Base-by-base conservation (phyloP, 2,329 filamentous ascomycete genomes). In the Alternaria conjuncta region DNA sequence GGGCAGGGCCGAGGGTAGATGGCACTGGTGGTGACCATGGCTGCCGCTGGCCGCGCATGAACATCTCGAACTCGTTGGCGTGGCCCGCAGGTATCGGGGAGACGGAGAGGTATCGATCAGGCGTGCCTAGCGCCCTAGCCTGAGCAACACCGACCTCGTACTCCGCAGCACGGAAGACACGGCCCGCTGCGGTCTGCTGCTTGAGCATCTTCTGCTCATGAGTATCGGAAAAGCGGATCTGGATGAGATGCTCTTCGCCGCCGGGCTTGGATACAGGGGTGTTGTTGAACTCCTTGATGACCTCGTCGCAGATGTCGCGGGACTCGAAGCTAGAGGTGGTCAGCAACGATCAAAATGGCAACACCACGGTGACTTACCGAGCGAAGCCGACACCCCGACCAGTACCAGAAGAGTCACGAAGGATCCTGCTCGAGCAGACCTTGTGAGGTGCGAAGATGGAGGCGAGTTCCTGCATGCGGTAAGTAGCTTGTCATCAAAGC, bases 371-470 rank as follows among this genome's bases (percentile, higher is more conserved):
- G 58, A 78, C 87, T 76, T 84, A 97, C 95, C 96, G 91, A 81
- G 95, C 95, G 83, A 99, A 99, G 41, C 96, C 96, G 78, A 99
- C 96, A 71, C 96, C 95, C 73, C 96, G 95, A 79, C 95, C 97
- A 76, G 96, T 94, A 62, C 94, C 96, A 79, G 94, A 91, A 73
- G 88, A 89, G 80, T 98, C 95, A 54, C 95, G 93, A 68, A 97
- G 91, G 72, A 99, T 97, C 83, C 96, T 94, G 86, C 93, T 94
- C 3, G 95, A 98, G 77, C 96, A 88, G 67, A 97, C 95, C 74
- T 90, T 90, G 82, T 91, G 93, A 59, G 91, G 91, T 62, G 87
- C 86, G 83, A 92, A 97, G 78, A 93, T 94, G 68, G 88, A 89
- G 75, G 89, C 90, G 71, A 93, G 87, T 80, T 93, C 91, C 89